Evolutionary conservation across 1,139 yeast species (phyloP).

Genomic region (Suhomyces atakaporum): DNA sequence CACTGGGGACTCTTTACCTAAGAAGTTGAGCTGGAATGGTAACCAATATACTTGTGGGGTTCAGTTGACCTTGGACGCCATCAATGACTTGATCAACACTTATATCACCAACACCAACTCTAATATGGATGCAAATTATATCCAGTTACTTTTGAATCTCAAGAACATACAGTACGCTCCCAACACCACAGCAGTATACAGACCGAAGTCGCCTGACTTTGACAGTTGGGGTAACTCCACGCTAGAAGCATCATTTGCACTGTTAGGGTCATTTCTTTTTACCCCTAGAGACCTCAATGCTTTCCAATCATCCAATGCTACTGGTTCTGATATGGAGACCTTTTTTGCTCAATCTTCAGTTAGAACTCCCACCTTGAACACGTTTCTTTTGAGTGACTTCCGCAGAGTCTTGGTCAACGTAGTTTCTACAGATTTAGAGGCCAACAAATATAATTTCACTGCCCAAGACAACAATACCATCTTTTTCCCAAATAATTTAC

Average conservation of each 20-base stretch:
- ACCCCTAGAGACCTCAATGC: conserved; percentile 28
- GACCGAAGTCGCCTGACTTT: conserved; percentile 3
- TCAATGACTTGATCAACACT: conserved; percentile 20
- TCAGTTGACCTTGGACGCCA: conserved; percentile 39
- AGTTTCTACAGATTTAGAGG: conserved; percentile 26
- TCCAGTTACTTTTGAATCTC: conserved; percentile 56
- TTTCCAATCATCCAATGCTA: neutral
- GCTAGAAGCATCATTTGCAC: conserved; percentile 26
- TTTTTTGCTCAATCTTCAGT: conserved; percentile 10
- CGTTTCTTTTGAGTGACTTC: conserved; percentile 44
- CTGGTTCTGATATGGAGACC: neutral
- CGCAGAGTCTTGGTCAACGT: conserved; percentile 46
- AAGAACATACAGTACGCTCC: conserved; percentile 22
- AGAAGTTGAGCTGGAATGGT: conserved; percentile 31
- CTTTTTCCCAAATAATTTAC: conserved; percentile 19
- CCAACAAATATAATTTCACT: conserved; percentile 25
- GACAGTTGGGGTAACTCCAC: conserved; percentile 30
- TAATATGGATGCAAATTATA: conserved; percentile 52
- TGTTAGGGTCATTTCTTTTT: conserved; percentile 25
- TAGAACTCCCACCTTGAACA: conserved; percentile 11
- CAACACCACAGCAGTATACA: conserved; percentile 5
- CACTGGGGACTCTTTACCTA: conserved; percentile 20
- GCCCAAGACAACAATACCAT: conserved; percentile 23
- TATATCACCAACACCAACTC: conserved; percentile 55
- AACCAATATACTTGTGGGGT: conserved; percentile 42